Evolutionary conservation across 2,329 filamentous ascomycete genomes (phyloP).

Genomic region (Grosmannia penicillata): DNA sequence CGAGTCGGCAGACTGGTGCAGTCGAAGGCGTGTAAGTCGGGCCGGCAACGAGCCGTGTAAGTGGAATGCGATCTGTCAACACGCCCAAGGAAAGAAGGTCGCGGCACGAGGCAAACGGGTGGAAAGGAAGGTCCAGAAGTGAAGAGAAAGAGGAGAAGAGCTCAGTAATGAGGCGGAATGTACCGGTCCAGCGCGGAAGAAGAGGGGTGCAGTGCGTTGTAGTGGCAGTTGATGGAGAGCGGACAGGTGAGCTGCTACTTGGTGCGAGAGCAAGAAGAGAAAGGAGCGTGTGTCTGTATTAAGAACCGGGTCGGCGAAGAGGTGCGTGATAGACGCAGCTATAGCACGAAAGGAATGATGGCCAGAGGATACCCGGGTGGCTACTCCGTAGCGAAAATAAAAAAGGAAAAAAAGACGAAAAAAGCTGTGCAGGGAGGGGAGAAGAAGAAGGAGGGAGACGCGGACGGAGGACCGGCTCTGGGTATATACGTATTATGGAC

Average conservation of each 20-base stretch:
- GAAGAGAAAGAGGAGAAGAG: not conserved
- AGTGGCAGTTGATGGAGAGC: too few relatives aligned
- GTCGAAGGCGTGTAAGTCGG: too few relatives aligned
- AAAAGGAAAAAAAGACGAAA: slow-evolving; percentile 20
- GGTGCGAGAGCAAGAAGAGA: slow-evolving; percentile 16
- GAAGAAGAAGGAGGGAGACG: not conserved
- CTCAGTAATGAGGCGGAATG: too few relatives aligned
- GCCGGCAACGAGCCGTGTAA: too few relatives aligned
- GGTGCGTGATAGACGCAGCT: too few relatives aligned
- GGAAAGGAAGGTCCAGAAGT: not conserved
- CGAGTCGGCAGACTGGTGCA: too few relatives aligned
- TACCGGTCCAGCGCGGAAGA: too few relatives aligned
- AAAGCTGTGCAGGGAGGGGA: not conserved
- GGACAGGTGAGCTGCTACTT: too few relatives aligned
- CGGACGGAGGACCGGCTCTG: not conserved
- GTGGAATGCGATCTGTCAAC: slow-evolving; percentile 16
- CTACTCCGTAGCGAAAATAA: too few relatives aligned
- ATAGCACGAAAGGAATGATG: not conserved
- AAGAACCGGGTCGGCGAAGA: not conserved
- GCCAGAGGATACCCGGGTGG: not conserved
- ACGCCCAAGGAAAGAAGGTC: slow-evolving; percentile 21
- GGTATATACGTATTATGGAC: not conserved
- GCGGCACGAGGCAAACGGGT: slow-evolving; percentile 19
- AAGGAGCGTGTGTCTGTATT: not conserved
- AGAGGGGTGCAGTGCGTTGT: too few relatives aligned